phyloP scores from a whole-genome alignment of 2,329 filamentous ascomycete genomes.

The Aureobasidium zeae region DNA sequence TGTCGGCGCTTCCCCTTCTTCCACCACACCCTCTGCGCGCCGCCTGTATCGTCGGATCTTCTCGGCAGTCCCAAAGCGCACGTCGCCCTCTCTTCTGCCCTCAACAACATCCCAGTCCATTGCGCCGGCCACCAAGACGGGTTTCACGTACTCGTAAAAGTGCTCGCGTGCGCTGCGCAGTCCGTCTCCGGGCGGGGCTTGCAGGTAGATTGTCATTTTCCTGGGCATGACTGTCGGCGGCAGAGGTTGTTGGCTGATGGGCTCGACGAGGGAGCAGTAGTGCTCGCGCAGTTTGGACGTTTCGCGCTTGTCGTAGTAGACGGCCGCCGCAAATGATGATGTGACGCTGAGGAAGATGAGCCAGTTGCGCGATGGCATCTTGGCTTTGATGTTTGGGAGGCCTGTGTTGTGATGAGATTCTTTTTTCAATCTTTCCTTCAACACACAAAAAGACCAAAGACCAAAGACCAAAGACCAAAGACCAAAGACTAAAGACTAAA shows the following conservation, averaged over 20 bases:
- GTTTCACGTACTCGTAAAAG: constrained; percentile 93
- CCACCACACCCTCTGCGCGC: constrained; percentile 49
- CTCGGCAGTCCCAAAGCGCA: constrained; percentile 78
- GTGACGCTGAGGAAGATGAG: constrained; percentile 83
- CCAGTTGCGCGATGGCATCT: constrained; percentile 93
- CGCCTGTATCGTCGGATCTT: constrained; percentile 61
- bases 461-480: too few relatives aligned
- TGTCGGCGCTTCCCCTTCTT: constrained; percentile 45
- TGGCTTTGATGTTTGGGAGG: constrained; percentile 71
- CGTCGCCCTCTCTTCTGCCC: constrained; percentile 83
- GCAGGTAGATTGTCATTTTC: constrained; percentile 76
- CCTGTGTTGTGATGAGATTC: constrained; percentile 41
- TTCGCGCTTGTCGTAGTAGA: constrained; percentile 88
- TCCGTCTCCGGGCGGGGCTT: constrained; percentile 78
- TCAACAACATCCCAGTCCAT: constrained; percentile 96
- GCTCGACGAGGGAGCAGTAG: constrained; percentile 78
- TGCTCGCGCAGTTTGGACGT: constrained; percentile 76
- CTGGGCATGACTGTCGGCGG: constrained; percentile 64
- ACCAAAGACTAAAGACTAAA: too few relatives aligned
- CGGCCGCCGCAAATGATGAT: constrained; percentile 64
- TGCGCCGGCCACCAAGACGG: constrained; percentile 77
- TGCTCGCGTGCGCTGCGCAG: constrained; percentile 81
- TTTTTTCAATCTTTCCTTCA: too few relatives aligned
- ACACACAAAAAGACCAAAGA: too few relatives aligned
- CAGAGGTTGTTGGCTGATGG: constrained; percentile 71